Evolutionary conservation across 768 basidiomycete species (phyloP).

Genomic region (Boletus fagicola): DNA sequence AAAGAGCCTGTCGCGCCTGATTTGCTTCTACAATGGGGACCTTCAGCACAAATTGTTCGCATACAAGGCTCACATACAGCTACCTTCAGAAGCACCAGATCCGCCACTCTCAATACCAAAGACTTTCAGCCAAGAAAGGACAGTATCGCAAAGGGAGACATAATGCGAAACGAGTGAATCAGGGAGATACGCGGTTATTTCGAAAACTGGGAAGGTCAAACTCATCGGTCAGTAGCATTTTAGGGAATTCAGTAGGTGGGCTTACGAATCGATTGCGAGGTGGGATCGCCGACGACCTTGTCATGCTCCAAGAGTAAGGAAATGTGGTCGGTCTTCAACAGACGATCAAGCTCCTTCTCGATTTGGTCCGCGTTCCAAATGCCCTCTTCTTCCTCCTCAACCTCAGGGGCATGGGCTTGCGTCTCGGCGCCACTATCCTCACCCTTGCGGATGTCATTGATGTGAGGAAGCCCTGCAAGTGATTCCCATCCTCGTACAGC

Average conservation of each 20-base stretch:
- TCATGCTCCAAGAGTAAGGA: constrained; percentile 78
- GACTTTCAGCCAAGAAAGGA: constrained; percentile 61
- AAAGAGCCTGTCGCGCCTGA: constrained; percentile 59
- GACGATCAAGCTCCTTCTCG: constrained; percentile 51
- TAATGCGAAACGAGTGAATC: constrained; percentile 74
- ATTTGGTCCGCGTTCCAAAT: constrained; percentile 61
- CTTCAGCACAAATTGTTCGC: constrained; percentile 3
- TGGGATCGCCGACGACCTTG: constrained; percentile 53
- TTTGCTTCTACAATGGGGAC: constrained; percentile 45
- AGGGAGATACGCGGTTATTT: constrained; percentile 80
- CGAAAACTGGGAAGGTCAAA: constrained; percentile 57
- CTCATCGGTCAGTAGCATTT: not conserved
- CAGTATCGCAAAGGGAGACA: constrained; percentile 57
- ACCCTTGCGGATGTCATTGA: constrained; percentile 62
- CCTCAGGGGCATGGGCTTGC: constrained; percentile 13
- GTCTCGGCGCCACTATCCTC: constrained; percentile 38
- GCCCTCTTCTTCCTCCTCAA: constrained; percentile 51
- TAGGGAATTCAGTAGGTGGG: constrained; percentile 6
- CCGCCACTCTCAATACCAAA: constrained; percentile 55
- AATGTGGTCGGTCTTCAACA: constrained; percentile 68
- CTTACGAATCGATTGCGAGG: constrained; percentile 56
- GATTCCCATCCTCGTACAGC: constrained; percentile 94
- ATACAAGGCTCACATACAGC: not conserved
- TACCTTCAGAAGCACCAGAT: constrained; percentile 44
- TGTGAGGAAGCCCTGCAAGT: constrained; percentile 65